Evolutionary conservation across 495 filamentous ascomycete species (phyloP), one percentile per base, ranked within the genome.

Genomic region (Rhypophila decipiens): DNA sequence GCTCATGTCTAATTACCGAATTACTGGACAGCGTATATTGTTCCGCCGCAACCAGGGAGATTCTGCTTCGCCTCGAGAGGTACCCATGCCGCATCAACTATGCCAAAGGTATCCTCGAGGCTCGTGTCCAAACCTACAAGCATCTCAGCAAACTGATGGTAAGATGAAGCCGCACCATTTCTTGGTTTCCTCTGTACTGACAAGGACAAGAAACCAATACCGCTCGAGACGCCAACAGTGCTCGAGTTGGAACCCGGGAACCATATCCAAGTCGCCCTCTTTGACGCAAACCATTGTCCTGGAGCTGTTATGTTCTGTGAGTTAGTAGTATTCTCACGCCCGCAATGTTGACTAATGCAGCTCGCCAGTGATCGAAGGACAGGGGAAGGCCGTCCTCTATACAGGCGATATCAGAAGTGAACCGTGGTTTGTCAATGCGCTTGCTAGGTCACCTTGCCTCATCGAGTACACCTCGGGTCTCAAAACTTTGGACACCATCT

Each of bases 221-320:
- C 90, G 2, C 64, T 96, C 24, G 83, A 93, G 39, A 93, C 87
- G 0, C 88, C 90, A 1, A 88, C 83, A 0, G 61, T 73, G 29
- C 77, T 97, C 47, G 87, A 96, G 52, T 70, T 96, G 8, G 74
- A 74, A 2, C 86, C 80, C 0, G 75, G 75, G 5, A 76, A 77
- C 44, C 66, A 66, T 10, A 83, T 96, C 39, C 79, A 81, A 42
- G 87, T 95, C 27, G 95, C 90, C 2, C 73, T 96, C 0, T 77
- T 96, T 27, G 83, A 96, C 70, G 90, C 91, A 7, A 96, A 97
- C 58, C 91, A 96, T 57, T 97, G 91, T 59, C 71, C 83, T 17
- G 91, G 91, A 2, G 83, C 90, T 18, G 90, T 96, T 22, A 95
- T 96, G 88, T 96, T 96, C 58, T 50, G 74, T 78, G 55, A 18